These are phyloP conservation scores for Cymodocea nodosa DNA, from an alignment of 116 monocot species.

Conservation along the genomic window DNA sequence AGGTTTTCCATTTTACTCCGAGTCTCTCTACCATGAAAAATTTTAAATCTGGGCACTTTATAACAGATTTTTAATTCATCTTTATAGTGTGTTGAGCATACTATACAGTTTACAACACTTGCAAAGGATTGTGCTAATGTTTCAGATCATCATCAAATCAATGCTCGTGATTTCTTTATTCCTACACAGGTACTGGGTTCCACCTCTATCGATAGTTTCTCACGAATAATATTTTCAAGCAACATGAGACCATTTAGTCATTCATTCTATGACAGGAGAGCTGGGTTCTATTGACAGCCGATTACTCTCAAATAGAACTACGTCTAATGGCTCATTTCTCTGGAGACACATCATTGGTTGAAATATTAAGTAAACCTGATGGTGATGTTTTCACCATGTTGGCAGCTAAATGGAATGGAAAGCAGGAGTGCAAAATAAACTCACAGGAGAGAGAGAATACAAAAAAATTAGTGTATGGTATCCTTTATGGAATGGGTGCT, in stretches of 20 bases:
- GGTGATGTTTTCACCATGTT: constrained; percentile 95
- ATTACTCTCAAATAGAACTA: constrained; percentile 96
- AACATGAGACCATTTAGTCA: too few species aligned
- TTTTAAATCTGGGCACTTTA: background rate
- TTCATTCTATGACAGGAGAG: constrained; percentile 46
- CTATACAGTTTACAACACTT: constrained; percentile 39
- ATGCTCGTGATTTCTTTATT: constrained; percentile 90
- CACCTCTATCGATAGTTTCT: background rate
- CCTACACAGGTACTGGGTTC: constrained; percentile 63
- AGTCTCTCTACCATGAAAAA: background rate
- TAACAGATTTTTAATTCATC: background rate
- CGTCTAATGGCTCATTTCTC: constrained; percentile 97
- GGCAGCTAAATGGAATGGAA: constrained; percentile 80
- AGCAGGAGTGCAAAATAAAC: constrained; percentile 37
- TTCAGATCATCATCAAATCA: constrained; percentile 52
- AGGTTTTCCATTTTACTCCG: constrained; percentile 31
- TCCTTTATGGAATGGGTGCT: constrained; percentile 96
- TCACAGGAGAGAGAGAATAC: constrained; percentile 72
- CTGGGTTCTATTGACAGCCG: constrained; percentile 82
- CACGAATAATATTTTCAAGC: background rate
- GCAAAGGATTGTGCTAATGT: constrained; percentile 15
- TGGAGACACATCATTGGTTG: constrained; percentile 50
- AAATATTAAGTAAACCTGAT: constrained; percentile 77
- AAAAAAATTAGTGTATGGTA: constrained; percentile 92
- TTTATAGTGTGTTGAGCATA: constrained; percentile 85